Evolutionary conservation across 805 yeast genomes (phyloP).

Genomic region (Starmerella kuoi): DNA sequence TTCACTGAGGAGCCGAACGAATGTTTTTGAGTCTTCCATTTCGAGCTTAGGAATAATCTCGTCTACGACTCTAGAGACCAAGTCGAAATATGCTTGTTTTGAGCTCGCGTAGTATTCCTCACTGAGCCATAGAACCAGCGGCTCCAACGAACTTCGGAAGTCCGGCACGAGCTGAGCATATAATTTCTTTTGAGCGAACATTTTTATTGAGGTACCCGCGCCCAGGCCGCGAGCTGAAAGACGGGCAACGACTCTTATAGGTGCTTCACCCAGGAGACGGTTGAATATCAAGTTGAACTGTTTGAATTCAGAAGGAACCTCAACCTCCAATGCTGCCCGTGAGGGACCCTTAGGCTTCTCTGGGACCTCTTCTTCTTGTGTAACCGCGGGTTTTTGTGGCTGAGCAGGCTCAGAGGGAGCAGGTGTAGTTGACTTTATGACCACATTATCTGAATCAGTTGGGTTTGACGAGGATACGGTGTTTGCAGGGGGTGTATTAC

Average conservation of each 20-base stretch:
- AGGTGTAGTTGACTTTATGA: neutral
- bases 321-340: conserved; percentile 17
- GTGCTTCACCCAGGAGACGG: conserved; percentile 15
- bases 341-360: conserved; percentile 22
- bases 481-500: neutral
- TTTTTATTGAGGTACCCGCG: conserved; percentile 25
- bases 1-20: conserved; percentile 75
- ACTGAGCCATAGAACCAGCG: conserved; percentile 81
- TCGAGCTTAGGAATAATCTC: conserved; percentile 76
- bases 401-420: neutral
- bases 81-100: conserved; percentile 77
- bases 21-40: conserved; percentile 61
- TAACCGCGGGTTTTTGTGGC: conserved; percentile 11
- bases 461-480: neutral
- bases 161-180: conserved; percentile 62
- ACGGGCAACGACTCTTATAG: conserved; percentile 16
- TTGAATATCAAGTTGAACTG: conserved; percentile 10
- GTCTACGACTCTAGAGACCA: conserved; percentile 64
- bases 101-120: conserved; percentile 88
- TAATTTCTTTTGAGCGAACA: conserved; percentile 54
- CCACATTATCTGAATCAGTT: neutral
- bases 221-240: conserved; percentile 51
- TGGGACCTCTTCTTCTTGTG: neutral
- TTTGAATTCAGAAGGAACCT: conserved; percentile 12
- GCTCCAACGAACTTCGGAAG: conserved; percentile 57